Base-by-base conservation (phyloP, 108 stramenopile genomes). In the Nitzschia sp. region DNA sequence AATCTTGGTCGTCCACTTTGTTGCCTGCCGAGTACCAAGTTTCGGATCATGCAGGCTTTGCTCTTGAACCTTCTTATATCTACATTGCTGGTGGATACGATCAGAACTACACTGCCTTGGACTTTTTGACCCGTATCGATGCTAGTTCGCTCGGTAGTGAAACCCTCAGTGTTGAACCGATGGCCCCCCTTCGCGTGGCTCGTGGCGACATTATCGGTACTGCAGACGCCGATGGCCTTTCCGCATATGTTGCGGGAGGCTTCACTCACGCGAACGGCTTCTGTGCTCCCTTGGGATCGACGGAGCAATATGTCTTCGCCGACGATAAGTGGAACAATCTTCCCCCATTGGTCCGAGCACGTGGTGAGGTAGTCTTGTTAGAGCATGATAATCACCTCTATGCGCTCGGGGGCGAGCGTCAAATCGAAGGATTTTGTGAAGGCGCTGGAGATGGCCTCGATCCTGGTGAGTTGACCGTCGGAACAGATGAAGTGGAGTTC, bases 401-500 rank as follows among this genome's bases (percentile, higher is more conserved):
- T 73, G 84, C 90, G 33, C 64, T 91, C 26, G 90, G 90, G 19
- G 90, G 90, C 1, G 90, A 91, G 59, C 72, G 69, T 42, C 68
- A 75, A 47, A 54, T 83, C 15, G 74, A 84, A 38, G 60, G 53
- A 11, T 19, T 57, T 3, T 82, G 82, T 38, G 62, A 74, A 2
- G 38, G 64, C 29, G 23, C 75, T 18, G 68, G 54, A 1, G 82
- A 81, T 32, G 18, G 49, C 5, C 66, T 78, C 35, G 68, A 62
- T 25, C 59, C 73, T 4, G 75, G 71, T 34, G 79, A 75, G 26
- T 26, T 28, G 62, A 80, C 75, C 46, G 54, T 74, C 1, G 78
- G 77, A 0, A 64, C 81, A 4, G 78, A 85, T 34, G 71, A 78
- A 26, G 85, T 89, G 8, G 91, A 89, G 69, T 64, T 82, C 0